Percentiles rank a stretch among this genome's conserved stretches.
phyloP scores from a whole-genome alignment of 164 flowering plant genomes.

The Vitis rupestris region DNA sequence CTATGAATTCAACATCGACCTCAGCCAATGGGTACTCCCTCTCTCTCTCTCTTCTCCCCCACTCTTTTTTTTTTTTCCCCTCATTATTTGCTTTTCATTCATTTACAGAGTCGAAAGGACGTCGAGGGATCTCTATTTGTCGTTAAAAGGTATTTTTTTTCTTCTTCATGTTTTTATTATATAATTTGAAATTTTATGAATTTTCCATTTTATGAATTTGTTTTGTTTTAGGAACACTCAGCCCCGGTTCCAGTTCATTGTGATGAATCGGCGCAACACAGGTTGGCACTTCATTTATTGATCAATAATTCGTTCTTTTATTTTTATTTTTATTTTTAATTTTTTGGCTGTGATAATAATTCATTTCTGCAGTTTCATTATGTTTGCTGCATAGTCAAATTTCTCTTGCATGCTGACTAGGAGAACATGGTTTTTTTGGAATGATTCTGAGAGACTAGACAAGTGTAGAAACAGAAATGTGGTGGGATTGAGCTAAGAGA shows the following conservation, averaged over 20 bases:
- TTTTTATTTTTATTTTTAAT: no score
- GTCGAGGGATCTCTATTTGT: constrained; percentile 91
- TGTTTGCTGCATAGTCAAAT: background rate
- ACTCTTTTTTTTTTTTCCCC: background rate
- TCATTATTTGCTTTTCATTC: background rate
- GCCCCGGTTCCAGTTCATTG: constrained; percentile 90
- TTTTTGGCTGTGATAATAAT: background rate
- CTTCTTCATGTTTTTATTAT: background rate
- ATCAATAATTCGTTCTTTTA: background rate
- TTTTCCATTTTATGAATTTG: background rate
- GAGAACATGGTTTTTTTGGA: no score
- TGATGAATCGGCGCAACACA: constrained; percentile 87
- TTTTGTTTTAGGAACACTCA: constrained; percentile 65
- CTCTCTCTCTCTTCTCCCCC: background rate
- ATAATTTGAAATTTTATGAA: background rate
- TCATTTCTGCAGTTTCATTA: background rate
- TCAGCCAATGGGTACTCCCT: constrained; percentile 72
- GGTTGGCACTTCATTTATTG: constrained; percentile 33
- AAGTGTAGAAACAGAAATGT: no score
- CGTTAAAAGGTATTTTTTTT: constrained; percentile 59
- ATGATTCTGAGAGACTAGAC: no score
- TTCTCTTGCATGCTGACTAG: no score
- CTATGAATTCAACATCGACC: constrained; percentile 87
- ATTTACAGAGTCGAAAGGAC: constrained; percentile 83
- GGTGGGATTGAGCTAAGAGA: no score